phyloP scores from a whole-genome alignment of 495 filamentous ascomycete species.

The Penicillium coprophilum region DNA sequence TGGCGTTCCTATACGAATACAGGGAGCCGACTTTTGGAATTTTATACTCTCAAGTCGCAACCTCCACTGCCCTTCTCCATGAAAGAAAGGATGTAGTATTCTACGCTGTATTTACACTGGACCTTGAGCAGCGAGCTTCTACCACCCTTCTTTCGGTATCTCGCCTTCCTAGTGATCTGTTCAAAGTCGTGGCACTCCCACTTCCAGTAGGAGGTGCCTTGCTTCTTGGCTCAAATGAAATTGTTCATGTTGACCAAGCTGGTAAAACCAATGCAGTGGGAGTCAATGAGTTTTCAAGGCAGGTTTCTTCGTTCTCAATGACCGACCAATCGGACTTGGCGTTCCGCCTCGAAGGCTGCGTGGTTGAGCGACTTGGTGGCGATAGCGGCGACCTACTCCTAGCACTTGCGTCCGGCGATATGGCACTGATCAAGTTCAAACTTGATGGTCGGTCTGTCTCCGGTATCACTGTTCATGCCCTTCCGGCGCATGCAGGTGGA shows the following conservation, averaged over 20 bases:
- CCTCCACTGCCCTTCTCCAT: constrained; percentile 67
- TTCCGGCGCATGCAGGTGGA: constrained; percentile 61
- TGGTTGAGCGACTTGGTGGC: constrained; percentile 69
- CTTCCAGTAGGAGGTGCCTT: constrained; percentile 85
- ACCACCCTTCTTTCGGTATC: constrained; percentile 86
- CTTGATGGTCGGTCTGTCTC: constrained; percentile 93
- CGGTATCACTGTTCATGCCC: constrained; percentile 66
- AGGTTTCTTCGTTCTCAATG: constrained; percentile 75
- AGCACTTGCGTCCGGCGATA: constrained; percentile 72
- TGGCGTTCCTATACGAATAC: constrained; percentile 95
- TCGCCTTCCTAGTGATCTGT: constrained; percentile 85
- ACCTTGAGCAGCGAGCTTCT: constrained; percentile 89
- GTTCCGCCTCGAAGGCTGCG: constrained; percentile 79
- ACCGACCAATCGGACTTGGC: constrained; percentile 80
- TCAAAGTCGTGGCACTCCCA: constrained; percentile 78
- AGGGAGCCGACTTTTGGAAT: constrained; percentile 97
- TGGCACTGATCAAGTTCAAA: constrained; percentile 76
- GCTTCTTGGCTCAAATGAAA: constrained; percentile 81
- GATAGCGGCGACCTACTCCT: constrained; percentile 80
- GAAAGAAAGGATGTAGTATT: constrained; percentile 81
- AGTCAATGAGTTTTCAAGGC: constrained; percentile 86
- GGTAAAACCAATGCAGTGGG: constrained; percentile 91
- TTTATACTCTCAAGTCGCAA: constrained; percentile 69
- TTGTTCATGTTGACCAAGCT: constrained; percentile 94
- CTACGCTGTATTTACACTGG: constrained; percentile 93